Percentiles rank a stretch among this genome's conserved stretches.
Conservation (phyloP, 2,329 filamentous ascomycete species). For the Thyridium curvatum region DNA sequence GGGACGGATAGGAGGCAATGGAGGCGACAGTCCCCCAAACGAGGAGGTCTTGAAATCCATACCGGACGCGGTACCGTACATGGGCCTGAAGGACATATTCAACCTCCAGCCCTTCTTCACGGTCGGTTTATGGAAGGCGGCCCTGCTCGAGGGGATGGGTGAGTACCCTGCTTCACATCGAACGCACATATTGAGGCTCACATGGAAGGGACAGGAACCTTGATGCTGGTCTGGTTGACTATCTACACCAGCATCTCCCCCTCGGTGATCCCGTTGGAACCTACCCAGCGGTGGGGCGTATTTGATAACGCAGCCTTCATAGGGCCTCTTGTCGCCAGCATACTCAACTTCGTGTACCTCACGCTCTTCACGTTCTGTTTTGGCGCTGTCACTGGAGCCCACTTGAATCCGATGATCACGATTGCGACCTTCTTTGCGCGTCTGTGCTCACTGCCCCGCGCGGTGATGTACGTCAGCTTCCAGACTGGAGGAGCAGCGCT, state of each 20-base stretch:
- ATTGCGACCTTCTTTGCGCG: constrained; percentile 45
- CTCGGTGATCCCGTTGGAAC: constrained; percentile 3
- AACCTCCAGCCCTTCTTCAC: constrained; percentile 24
- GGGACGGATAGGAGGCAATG: too few species aligned
- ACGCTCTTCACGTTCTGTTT: constrained; percentile 43
- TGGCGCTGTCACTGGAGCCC: constrained; percentile 41
- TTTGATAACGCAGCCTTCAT: constrained; percentile 15
- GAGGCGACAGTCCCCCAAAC: too few species aligned
- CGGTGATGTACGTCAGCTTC: constrained; percentile 40
- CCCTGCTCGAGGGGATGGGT: constrained; percentile 10
- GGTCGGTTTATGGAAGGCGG: constrained; percentile 30
- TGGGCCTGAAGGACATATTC: constrained; percentile 26
- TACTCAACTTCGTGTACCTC: constrained; percentile 25
- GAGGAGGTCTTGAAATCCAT: constrained; percentile 16
- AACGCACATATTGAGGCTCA: constrained; percentile 11
- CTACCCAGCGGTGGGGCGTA: constrained; percentile 2
- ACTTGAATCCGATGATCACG: constrained; percentile 49
- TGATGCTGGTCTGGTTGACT: not conserved
- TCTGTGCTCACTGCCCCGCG: constrained; percentile 40
- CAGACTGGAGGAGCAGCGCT: constrained; percentile 37
- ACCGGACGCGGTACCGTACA: constrained; percentile 33
- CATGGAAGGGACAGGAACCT: constrained; percentile 28
- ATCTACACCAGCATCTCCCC: constrained; percentile 2
- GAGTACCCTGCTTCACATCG: too few species aligned
- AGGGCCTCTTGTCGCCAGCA: constrained; percentile 19